These are phyloP conservation scores for Diospyros kaki DNA, from an alignment of 148 eudicot species.

Conservation along the genomic window DNA sequence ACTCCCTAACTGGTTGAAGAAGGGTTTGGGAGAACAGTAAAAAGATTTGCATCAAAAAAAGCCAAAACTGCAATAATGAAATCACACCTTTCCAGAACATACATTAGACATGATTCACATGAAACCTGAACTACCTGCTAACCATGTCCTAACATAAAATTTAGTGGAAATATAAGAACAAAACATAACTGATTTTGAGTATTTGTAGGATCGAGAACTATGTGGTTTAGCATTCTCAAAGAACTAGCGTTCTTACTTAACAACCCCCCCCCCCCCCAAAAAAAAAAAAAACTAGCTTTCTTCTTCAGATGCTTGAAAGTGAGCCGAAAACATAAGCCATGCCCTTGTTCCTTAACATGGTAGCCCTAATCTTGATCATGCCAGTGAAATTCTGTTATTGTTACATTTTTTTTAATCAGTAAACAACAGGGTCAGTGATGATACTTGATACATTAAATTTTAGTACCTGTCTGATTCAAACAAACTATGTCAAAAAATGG, in stretches of 20 bases:
- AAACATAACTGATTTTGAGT: background rate
- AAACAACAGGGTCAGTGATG: no score
- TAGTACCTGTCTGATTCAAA: background rate
- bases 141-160: background rate
- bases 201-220: background rate
- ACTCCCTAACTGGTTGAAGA: background rate
- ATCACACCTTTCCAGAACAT: background rate
- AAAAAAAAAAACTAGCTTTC: background rate
- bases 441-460: no score
- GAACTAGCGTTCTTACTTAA: no score
- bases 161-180: background rate
- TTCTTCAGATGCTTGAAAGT: background rate
- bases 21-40: background rate
- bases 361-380: background rate
- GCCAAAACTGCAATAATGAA: background rate
- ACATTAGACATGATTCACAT: background rate
- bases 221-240: background rate
- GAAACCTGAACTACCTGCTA: background rate
- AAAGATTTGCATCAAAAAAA: background rate
- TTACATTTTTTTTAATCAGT: no score
- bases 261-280: no score
- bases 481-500: background rate
- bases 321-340: background rate
- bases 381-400: no score
- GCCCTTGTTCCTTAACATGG: background rate